Evolutionary conservation across 106 monocot species (phyloP).

Genomic region (Acorus gramineus): DNA sequence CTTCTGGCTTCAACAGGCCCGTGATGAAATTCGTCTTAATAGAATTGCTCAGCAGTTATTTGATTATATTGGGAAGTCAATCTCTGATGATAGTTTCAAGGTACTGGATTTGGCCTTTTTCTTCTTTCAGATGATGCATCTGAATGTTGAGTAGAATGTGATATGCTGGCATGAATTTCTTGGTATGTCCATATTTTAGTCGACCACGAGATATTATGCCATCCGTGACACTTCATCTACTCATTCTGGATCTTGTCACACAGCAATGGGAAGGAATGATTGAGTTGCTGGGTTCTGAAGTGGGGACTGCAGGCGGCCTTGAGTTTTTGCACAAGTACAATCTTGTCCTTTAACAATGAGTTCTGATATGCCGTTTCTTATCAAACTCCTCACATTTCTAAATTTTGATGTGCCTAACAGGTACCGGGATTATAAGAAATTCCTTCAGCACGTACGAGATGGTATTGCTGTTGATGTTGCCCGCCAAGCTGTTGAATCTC

Average conservation of each 20-base stretch:
- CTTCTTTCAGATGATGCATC: not conserved
- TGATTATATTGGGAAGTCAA: constrained; percentile 78
- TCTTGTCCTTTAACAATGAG: not conserved
- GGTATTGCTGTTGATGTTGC: constrained; percentile 32
- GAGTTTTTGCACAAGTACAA: constrained; percentile 89
- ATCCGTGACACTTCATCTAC: not conserved
- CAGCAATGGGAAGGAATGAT: constrained; percentile 99
- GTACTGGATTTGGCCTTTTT: constrained; percentile 14
- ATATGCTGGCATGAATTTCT: too few relatives aligned
- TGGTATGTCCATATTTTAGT: too few relatives aligned
- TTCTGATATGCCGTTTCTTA: too few relatives aligned
- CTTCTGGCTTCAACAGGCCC: constrained; percentile 92
- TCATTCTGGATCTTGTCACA: not conserved
- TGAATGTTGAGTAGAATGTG: too few relatives aligned
- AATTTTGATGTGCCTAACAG: constrained; percentile 22
- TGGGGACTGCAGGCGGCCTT: constrained; percentile 76
- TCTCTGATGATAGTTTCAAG: constrained; percentile 86
- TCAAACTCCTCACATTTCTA: not conserved
- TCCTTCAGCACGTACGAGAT: constrained; percentile 45
- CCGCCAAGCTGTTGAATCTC: constrained; percentile 48
- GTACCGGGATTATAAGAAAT: constrained; percentile 89
- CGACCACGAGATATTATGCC: not conserved
- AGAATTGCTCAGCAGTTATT: constrained; percentile 81
- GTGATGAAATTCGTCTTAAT: constrained; percentile 66
- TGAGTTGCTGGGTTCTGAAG: constrained; percentile 77